Percentiles rank a stretch among this genome's conserved stretches.
Conservation (phyloP, 371 early-diverging fungal species). For the Blyttiomyces sp. region DNA sequence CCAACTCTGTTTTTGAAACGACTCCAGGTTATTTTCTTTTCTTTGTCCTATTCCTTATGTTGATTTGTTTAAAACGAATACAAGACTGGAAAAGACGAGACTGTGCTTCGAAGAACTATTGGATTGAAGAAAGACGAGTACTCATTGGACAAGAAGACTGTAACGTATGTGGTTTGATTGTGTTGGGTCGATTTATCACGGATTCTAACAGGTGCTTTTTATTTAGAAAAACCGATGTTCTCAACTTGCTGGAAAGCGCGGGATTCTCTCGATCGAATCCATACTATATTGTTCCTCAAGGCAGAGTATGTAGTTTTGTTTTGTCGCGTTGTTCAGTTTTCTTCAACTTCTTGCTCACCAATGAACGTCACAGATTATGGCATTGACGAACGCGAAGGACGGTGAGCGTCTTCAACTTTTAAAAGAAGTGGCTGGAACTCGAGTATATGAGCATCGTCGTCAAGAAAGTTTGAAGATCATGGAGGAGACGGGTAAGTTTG, state of each 20-base stretch:
- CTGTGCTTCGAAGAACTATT: slow-evolving; percentile 89
- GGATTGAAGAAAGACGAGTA: slow-evolving; percentile 97
- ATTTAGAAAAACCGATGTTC: slow-evolving; percentile 89
- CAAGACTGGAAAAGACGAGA: slow-evolving; percentile 82
- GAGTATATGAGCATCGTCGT: slow-evolving; percentile 95
- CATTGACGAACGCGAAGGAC: slow-evolving; percentile 92
- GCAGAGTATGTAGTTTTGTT: slow-evolving; percentile 62
- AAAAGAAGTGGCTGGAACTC: slow-evolving; percentile 98
- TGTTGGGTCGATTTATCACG: background rate
- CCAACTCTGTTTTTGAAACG: slow-evolving; percentile 4
- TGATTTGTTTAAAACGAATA: background rate
- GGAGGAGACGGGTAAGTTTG: slow-evolving; percentile 77
- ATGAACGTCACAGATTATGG: slow-evolving; percentile 60
- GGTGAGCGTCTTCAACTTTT: slow-evolving; percentile 85
- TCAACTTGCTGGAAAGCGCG: slow-evolving; percentile 93
- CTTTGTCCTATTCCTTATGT: background rate
- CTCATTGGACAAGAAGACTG: slow-evolving; percentile 87
- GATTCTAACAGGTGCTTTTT: slow-evolving; percentile 42
- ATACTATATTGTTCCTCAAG: slow-evolving; percentile 99
- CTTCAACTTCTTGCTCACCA: background rate
- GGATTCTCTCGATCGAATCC: slow-evolving; percentile 98
- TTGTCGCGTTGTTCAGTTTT: background rate
- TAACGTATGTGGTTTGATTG: slow-evolving; percentile 54
- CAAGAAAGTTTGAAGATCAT: slow-evolving; percentile 86
- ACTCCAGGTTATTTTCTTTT: background rate